Evolutionary conservation across 78 protist genomes (phyloP), one percentile per base, ranked within the genome.

Genomic region (Emiliania huxleyi): DNA sequence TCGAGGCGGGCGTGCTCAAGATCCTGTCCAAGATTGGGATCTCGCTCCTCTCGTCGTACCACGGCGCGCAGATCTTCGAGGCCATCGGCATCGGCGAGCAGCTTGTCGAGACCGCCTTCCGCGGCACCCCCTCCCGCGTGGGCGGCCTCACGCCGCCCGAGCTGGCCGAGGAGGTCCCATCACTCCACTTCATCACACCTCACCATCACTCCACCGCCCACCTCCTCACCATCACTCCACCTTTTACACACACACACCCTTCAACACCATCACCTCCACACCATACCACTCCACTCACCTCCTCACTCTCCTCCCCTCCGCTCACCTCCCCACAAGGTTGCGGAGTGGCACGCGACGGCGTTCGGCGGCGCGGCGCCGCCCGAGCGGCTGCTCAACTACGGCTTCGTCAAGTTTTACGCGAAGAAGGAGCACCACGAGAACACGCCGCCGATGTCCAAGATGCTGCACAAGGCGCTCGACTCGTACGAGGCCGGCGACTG

Each of bases 11-110:
- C 26, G 49, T 96, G 87, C 95, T 87, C 90, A 95, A 95, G 92
- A 94, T 95, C 73, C 95, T 97, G 94, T 94, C 97, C 79, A 97
- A 97, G 96, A 97, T 96, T 94, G 98, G 98, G 37, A 96, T 97
- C 95, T 95, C 97, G 83, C 95, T 96, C 35, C 95, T 97, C 45
- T 46, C 94, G 81, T 49, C 94, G 33, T 97, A 96, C 97, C 91
- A 94, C 56, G 98, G 98, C 79, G 98, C 98, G 12, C 98, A 96
- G 94, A 96, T 97, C 79, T 97, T 97, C 93, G 98, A 97, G 96
- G 97, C 97, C 37, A 87, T 97, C 43, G 98, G 98, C 26, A 1
- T 97, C 35, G 96, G 95, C 46, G 45, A 42, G 44, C 79, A 91
- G 44, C 95, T 96, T n/a, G 90, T 97, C 23, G 91, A 94, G 93